Base-by-base conservation (phyloP, 352 stramenopile species). In the Phytopythium delawarense region DNA sequence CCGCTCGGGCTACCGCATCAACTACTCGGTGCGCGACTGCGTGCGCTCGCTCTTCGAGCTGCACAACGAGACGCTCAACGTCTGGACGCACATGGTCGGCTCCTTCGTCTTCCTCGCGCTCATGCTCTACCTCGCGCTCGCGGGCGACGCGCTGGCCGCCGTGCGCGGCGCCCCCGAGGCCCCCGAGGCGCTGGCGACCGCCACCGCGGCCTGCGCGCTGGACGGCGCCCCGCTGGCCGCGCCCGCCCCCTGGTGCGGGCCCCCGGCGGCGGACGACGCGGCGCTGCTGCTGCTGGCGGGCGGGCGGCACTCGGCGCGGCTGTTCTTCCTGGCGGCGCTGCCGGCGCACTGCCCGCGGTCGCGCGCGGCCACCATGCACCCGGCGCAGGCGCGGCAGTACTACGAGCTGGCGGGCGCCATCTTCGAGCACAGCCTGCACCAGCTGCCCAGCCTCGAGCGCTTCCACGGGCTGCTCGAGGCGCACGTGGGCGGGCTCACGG, bases 11-110 rank as follows among this genome's bases (percentile, higher is more conserved):
- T 96, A 96, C 61, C 84, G 87, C 0, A 72, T 96, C 32, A 79
- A 93, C 74, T 96, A 96, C 81, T 88, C 81, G 37, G 70, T 78
- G 23, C 73, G 70, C 40, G 81, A 93, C 66, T 96, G 87, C 60
- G 79, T 93, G 57, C 46, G 79, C 34, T 92, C 81, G 57, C 73
- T 96, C 64, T 93, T 96, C 59, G 78, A 94, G 72, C 73, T 94
- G 62, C 87, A 96, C 74, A 96, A 96, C 62, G 87, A 96, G 66
- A 96, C 87, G 55, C 76, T 92, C 49, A 96, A 96, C 64, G 84
- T 96, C 23, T 96, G 87, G 87, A 94, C 83, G 59, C 87, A 96
- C 66, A 89, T 93, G 53, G 72, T 93, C 23, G 87, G 87, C 44
- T 92, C 83, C 51, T 81, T 93, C 64, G 91, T 93, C 71, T 96